Conservation (phyloP, 352 stramenopile genomes). For the Phytophthora lateralis region DNA sequence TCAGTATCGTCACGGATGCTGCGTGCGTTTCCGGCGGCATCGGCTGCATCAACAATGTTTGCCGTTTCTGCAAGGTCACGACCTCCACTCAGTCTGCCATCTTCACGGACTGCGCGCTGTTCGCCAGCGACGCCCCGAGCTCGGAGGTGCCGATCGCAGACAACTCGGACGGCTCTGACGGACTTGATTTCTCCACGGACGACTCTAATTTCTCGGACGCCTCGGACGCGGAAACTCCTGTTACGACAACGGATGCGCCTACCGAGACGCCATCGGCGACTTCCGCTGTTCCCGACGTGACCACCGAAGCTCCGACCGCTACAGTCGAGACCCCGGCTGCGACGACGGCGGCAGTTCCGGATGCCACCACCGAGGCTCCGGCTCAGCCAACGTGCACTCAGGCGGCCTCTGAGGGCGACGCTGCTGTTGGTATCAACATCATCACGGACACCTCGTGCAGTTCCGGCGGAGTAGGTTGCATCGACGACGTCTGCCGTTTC, state of each 20-base stretch:
- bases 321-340: neutral
- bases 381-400: constrained; percentile 8
- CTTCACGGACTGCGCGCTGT: constrained; percentile 26
- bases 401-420: constrained; percentile 29
- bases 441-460: constrained; percentile 39
- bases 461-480: constrained; percentile 41
- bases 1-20: constrained; percentile 36
- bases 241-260: neutral
- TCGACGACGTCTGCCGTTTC: constrained; percentile 50
- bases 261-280: constrained; percentile 3
- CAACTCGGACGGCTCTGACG: constrained; percentile 10
- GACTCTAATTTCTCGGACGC: constrained; percentile 15
- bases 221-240: constrained; percentile 4
- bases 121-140: constrained; percentile 1
- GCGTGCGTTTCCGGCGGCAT: constrained; percentile 36
- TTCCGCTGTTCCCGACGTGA: neutral
- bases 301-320: constrained; percentile 1
- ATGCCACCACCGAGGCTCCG: constrained; percentile 7
- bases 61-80: constrained; percentile 48
- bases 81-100: constrained; percentile 32
- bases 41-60: constrained; percentile 43
- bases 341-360: constrained; percentile 2
- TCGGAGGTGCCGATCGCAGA: constrained; percentile 6
- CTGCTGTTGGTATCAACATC: constrained; percentile 43
- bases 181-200: constrained; percentile 9